Base-by-base conservation (phyloP, 495 filamentous ascomycete genomes). In the Cairneyella variabilis region DNA sequence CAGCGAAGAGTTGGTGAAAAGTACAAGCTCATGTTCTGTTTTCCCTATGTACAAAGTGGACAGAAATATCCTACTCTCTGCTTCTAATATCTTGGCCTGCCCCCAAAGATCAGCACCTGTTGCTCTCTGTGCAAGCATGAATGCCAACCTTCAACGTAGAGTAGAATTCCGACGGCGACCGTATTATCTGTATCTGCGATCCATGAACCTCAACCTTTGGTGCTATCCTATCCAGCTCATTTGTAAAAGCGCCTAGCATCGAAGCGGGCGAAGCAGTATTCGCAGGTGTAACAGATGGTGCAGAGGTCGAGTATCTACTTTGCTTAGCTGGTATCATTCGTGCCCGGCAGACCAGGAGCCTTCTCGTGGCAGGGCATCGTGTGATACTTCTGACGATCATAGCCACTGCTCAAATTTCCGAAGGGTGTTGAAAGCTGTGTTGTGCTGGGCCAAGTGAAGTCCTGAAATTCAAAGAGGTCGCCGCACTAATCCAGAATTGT, bases 11-110 rank as follows among this genome's bases (percentile, higher is more conserved):
- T 21, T 5, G 27, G 44, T n/a, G 44, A 41, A 7, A 58, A 69
- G 14, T 76, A 86, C 84, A 63, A 99, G 72, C 53, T 97, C 95
- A 71, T 89, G 76, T 70, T 99, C 93, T 1, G 88, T 85, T 70
- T 92, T 95, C 57, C 93, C 93, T 62, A 99, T 91, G 64, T 99
- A 99, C 26, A 99, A 74, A 0, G 93, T 97, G 17, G 90, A 95
- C 45, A 99, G 73, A 66, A 91, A 99, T 61, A 99, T 85, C 56
- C 89, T 80, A 42, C 72, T 70, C 61, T 86, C 79, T 3, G 93
- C 93, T 54, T 78, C 79, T 30, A 76, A 77, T 59, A 99, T 97
- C 73, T 90, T 95, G 52, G 72, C 64, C 86, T 95, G 64, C 37
- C 54, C 45, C 62, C 49, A n/a, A 32, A 7, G 6, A 56, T 61